Conservation (phyloP, 257 asterid genomes). For the Nyctanthes arbortristis region DNA sequence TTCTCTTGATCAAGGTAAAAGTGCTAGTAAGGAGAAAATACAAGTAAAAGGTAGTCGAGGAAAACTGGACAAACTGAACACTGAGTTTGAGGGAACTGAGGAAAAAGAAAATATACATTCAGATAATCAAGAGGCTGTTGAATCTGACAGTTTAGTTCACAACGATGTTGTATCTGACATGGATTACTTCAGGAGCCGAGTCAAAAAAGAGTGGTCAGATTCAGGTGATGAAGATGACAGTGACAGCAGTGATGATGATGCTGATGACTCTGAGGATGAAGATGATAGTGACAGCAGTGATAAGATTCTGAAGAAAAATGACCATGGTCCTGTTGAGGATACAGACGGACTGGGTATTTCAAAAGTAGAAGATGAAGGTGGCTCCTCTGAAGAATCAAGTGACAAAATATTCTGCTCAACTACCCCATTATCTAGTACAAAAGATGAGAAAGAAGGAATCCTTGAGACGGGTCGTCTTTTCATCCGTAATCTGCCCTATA, state of each 20-base stretch:
- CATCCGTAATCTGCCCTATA: constrained; percentile 85
- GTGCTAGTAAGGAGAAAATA: constrained; percentile 24
- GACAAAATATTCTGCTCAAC: constrained; percentile 27
- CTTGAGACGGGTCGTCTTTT: constrained; percentile 73
- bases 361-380: constrained; percentile 37
- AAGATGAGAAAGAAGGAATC: constrained; percentile 45
- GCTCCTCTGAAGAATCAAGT: constrained; percentile 33
- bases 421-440: constrained; percentile 41
- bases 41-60: constrained; percentile 30
- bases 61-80: constrained; percentile 24
- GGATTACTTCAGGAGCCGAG: constrained; percentile 76
- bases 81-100: constrained; percentile 30
- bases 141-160: too few relatives aligned
- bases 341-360: constrained; percentile 34
- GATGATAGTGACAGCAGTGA: constrained; percentile 30
- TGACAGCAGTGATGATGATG: too few relatives aligned
- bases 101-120: constrained; percentile 37
- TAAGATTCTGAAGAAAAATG: constrained; percentile 26
- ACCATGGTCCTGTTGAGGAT: constrained; percentile 28
- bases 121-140: constrained; percentile 32
- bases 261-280: constrained; percentile 26
- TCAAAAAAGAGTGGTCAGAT: constrained; percentile 67
- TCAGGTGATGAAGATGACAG: constrained; percentile 70
- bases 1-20: constrained; percentile 41
- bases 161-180: constrained; percentile 59